Base-by-base conservation (phyloP, 192 early-diverging fungal species). In the Podila epigama region DNA sequence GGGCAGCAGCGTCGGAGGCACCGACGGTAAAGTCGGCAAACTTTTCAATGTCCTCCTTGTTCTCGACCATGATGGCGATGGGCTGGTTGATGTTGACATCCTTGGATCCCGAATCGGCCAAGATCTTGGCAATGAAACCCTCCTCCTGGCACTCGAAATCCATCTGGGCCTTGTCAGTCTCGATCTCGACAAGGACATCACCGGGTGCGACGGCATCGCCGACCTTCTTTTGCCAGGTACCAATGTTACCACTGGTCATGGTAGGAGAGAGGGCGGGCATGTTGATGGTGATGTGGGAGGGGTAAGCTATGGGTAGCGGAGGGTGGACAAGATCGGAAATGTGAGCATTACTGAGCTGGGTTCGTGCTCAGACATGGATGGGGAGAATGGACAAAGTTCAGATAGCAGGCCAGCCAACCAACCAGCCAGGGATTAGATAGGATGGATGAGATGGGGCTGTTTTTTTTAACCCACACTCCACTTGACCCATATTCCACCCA, bases 91-190 rank as follows among this genome's bases (percentile, higher is more conserved):
- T 63, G 61, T 80, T 54, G 60, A 99, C 85, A 70, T 98, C 95
- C 89, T 99, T 97, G 62, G 88, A 84, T 35, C 95, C 95, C 32
- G 83, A 80, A 12, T 91, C 88, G 34, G 92, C 81, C 79, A 99
- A 86, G 68, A 97, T 92, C 89, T 97, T 95, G 78, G 95, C 97
- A 53, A 99, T 75, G 61, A 89, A 93, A 20, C 97, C 97, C 69
- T 99, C 97, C 66, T 99, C 97, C 83, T 98, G 96, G 67, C 93
- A 96, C 81, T 99, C 97, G 60, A 99, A 96, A 75, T 99, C 97
- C 96, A 99, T 98, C 81, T 95, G 93, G 13, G 97, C 97, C 92
- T 99, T 99, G 79, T 99, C 97, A 31, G 97, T 99, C 80, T 99
- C 97, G 60, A 99, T 95, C 81, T 97, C 95, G 27, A 96, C 89